Evolutionary conservation across 129 eudicot genomes (phyloP).

Genomic region (Mikania micrantha): DNA sequence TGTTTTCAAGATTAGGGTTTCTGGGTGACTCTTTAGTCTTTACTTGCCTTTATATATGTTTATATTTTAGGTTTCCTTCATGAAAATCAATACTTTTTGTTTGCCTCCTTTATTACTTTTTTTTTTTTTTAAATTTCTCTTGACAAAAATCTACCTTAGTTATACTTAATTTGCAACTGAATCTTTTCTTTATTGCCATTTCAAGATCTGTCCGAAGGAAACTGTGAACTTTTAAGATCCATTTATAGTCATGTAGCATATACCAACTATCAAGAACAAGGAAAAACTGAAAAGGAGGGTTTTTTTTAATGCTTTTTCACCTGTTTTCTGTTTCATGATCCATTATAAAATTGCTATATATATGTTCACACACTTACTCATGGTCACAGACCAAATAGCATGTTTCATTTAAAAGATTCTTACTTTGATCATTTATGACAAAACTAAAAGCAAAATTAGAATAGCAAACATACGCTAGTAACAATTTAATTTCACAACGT

Average conservation of each 20-base stretch:
- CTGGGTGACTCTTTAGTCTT: neutral
- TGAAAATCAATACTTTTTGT: neutral
- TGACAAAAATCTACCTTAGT: no score
- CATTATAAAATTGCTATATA: neutral
- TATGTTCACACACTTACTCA: no score
- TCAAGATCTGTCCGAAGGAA: constrained; percentile 8
- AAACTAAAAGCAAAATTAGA: no score
- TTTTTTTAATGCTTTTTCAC: neutral
- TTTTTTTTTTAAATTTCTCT: no score
- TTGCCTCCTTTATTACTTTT: neutral
- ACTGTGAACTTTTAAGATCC: neutral
- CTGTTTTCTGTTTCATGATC: neutral
- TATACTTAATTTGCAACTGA: no score
- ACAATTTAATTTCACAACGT: no score
- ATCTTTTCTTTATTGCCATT: neutral
- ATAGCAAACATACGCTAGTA: no score
- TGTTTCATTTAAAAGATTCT: no score
- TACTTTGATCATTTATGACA: no score
- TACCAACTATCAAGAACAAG: neutral
- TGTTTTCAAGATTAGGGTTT: constrained; percentile 25
- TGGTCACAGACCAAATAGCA: neutral
- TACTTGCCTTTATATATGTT: neutral
- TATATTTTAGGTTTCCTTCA: neutral
- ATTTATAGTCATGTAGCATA: neutral
- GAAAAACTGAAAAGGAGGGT: neutral